These are phyloP conservation scores for Helicocarpus griseus DNA, from an alignment of 2,329 filamentous ascomycete species.

Conservation along the genomic window DNA sequence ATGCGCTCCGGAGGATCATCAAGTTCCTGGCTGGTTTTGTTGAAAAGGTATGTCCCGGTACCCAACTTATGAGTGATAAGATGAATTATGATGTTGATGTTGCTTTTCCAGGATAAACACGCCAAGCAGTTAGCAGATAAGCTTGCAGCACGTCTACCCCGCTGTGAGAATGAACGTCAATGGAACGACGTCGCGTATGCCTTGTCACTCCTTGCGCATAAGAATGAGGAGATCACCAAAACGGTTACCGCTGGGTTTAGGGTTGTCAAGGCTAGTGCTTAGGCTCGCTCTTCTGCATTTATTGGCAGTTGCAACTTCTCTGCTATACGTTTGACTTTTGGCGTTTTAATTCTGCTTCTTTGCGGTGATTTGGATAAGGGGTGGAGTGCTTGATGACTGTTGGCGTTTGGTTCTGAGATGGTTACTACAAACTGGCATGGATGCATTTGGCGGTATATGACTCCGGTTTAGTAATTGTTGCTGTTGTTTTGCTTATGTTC, in stretches of 20 bases:
- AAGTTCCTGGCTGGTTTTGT: slow-evolving; percentile 93
- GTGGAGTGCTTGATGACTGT: too few species aligned
- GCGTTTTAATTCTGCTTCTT: neutral
- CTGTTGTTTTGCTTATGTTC: neutral
- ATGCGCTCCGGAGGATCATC: slow-evolving; percentile 75
- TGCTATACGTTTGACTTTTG: neutral
- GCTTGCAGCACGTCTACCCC: slow-evolving; percentile 70
- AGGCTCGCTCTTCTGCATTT: neutral
- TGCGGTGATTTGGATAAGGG: neutral
- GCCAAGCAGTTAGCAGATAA: slow-evolving; percentile 90
- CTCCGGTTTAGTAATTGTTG: neutral
- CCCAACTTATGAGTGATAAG: neutral
- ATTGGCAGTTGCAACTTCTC: neutral
- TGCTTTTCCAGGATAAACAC: slow-evolving; percentile 68
- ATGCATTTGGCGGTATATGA: neutral
- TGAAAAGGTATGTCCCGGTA: slow-evolving; percentile 63
- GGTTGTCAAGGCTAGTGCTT: slow-evolving; percentile 55
- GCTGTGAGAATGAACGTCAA: slow-evolving; percentile 86
- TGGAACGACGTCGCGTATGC: slow-evolving; percentile 98
- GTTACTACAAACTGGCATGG: neutral
- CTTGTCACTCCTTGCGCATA: slow-evolving; percentile 74
- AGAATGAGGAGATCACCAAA: slow-evolving; percentile 39
- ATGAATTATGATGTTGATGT: neutral
- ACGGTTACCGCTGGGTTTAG: slow-evolving; percentile 41
- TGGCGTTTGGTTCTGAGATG: neutral